These are phyloP conservation scores for Chalciporus chontae DNA, from an alignment of 768 basidiomycete species.

Conservation along the genomic window DNA sequence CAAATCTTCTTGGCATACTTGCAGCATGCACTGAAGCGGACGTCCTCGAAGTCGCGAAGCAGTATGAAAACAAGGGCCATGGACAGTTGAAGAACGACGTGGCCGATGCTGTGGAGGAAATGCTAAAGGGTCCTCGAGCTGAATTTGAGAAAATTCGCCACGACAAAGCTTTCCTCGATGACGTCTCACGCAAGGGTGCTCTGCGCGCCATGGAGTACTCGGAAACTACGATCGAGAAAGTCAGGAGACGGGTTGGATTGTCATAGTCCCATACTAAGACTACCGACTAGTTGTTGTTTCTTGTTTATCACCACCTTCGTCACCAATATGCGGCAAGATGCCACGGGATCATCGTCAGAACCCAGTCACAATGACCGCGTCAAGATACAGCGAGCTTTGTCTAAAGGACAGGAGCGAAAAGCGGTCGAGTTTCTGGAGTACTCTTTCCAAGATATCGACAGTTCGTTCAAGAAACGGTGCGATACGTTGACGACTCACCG, in stretches of 20 bases:
- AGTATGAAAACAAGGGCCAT: slow-evolving; percentile 56
- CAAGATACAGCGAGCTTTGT: slow-evolving; percentile 33
- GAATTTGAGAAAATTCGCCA: slow-evolving; percentile 63
- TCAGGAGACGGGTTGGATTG: slow-evolving; percentile 66
- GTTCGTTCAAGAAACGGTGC: slow-evolving; percentile 74
- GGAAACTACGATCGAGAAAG: slow-evolving; percentile 57
- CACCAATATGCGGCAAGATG: not conserved
- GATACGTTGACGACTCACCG: slow-evolving; percentile 18
- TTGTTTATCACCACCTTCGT: slow-evolving; percentile 13
- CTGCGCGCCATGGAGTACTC: slow-evolving; percentile 61
- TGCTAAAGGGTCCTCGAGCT: slow-evolving; percentile 60
- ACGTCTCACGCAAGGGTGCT: slow-evolving; percentile 64
- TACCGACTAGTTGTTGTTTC: slow-evolving; percentile 11
- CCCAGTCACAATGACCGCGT: not conserved
- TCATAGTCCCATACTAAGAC: slow-evolving; percentile 10
- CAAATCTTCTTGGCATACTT: slow-evolving; percentile 78
- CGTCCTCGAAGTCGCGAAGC: slow-evolving; percentile 41
- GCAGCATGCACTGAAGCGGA: slow-evolving; percentile 62
- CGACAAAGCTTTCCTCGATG: slow-evolving; percentile 57
- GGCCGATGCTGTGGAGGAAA: slow-evolving; percentile 64
- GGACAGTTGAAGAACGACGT: slow-evolving; percentile 73
- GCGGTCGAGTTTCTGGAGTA: slow-evolving; percentile 65
- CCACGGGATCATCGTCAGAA: not conserved
- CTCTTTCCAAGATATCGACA: slow-evolving; percentile 59
- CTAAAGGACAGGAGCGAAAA: slow-evolving; percentile 57